Conservation (phyloP, 2,329 filamentous ascomycete genomes). For the Xylariaceae sp. region DNA sequence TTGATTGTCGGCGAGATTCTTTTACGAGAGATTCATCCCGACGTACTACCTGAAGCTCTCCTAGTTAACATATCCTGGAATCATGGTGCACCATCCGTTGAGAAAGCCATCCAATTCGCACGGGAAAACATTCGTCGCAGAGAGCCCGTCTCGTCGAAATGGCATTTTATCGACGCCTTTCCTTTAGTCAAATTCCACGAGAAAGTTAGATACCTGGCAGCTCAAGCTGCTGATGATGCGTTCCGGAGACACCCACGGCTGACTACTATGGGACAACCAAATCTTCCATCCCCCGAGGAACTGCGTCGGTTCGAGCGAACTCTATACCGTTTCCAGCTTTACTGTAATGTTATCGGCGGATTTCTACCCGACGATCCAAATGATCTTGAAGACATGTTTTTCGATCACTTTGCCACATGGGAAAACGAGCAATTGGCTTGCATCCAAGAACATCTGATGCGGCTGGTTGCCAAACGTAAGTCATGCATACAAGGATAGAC, state of each 20-base stretch:
- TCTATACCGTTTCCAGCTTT: slow-evolving; percentile 14
- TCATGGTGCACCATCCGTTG: background rate
- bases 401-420: slow-evolving; percentile 4
- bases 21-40: slow-evolving; percentile 5
- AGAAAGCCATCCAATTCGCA: background rate
- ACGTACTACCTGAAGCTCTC: slow-evolving; percentile 12
- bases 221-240: background rate
- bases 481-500: too few relatives aligned
- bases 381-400: background rate
- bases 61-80: slow-evolving; percentile 1
- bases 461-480: slow-evolving; percentile 7
- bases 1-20: slow-evolving; percentile 4
- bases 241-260: background rate
- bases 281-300: too few relatives aligned
- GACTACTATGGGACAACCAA: background rate
- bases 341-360: slow-evolving; percentile 9
- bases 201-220: slow-evolving; percentile 7
- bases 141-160: background rate
- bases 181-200: slow-evolving; percentile 6
- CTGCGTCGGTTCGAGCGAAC: slow-evolving; percentile 9
- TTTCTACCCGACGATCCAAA: background rate
- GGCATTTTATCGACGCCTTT: slow-evolving; percentile 8
- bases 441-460: slow-evolving; percentile 5
- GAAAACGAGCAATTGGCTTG: slow-evolving; percentile 12
- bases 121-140: background rate